Percentiles rank a stretch among this genome's conserved stretches.
Evolutionary conservation across 106 monocot species (phyloP).

Genomic region (Platanthera guangdongensis): DNA sequence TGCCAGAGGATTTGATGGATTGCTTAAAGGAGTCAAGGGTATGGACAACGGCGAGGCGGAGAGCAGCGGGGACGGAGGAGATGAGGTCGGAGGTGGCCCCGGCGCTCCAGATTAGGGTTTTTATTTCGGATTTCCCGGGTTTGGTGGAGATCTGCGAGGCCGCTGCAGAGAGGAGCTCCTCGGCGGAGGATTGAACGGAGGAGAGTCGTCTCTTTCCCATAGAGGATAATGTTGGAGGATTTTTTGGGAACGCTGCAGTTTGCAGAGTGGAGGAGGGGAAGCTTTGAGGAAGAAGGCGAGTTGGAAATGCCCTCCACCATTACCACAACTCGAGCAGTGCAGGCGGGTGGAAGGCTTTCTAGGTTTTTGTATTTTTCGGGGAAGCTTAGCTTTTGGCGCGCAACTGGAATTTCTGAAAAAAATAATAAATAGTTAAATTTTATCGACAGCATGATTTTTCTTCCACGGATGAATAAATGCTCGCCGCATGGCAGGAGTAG

Average conservation of each 20-base stretch:
- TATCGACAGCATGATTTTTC: no score
- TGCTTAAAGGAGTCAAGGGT: slow-evolving; percentile 36
- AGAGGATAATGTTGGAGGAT: background rate
- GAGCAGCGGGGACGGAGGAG: slow-evolving; percentile 54
- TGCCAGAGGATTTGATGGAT: slow-evolving; percentile 6
- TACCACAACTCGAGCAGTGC: background rate
- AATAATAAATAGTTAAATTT: no score
- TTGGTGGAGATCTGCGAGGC: slow-evolving; percentile 19
- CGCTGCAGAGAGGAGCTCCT: slow-evolving; percentile 51
- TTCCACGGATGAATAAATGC: no score
- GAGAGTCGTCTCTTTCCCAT: slow-evolving; percentile 33
- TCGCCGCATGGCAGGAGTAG: no score
- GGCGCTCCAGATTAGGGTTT: slow-evolving; percentile 42
- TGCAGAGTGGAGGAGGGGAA: background rate
- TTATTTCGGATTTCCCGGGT: slow-evolving; percentile 53
- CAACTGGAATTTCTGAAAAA: background rate
- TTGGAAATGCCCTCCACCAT: background rate
- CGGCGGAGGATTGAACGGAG: slow-evolving; percentile 27
- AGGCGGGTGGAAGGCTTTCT: background rate
- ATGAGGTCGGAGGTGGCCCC: slow-evolving; percentile 38
- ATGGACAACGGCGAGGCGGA: slow-evolving; percentile 31
- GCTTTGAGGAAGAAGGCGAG: background rate
- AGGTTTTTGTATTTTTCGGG: background rate
- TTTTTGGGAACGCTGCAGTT: background rate
- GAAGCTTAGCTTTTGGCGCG: background rate